A percentile compares a stretch with the other conserved stretches of the same genome.
These are phyloP conservation scores for Azolla pinnata DNA, from an alignment of 75 land plant species.

Conservation along the genomic window DNA sequence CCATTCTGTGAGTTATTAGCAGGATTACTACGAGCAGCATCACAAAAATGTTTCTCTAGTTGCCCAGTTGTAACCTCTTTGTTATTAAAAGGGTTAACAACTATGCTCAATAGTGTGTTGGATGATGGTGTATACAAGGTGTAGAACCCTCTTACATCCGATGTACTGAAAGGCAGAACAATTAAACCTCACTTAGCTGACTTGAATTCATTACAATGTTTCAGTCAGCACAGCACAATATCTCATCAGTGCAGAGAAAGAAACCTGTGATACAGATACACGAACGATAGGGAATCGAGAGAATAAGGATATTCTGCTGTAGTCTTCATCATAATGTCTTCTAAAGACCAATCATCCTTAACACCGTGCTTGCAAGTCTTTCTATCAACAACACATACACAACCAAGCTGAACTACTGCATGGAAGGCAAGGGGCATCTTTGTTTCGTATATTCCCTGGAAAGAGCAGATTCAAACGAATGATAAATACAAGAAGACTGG, in stretches of 20 bases:
- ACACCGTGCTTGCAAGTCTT: conserved; percentile 40
- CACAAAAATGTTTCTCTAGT: conserved; percentile 84
- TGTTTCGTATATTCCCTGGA: conserved; percentile 90
- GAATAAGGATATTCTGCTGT: conserved; percentile 86
- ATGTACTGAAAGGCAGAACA: conserved; percentile 34
- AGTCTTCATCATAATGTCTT: conserved; percentile 86
- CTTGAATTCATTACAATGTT: too few relatives aligned
- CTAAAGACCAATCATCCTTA: conserved; percentile 64
- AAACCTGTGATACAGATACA: conserved; percentile 90
- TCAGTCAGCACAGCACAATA: too few relatives aligned
- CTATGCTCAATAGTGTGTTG: conserved; percentile 37
- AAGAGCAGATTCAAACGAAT: neutral
- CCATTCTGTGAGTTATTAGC: conserved; percentile 9
- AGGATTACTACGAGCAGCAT: conserved; percentile 49
- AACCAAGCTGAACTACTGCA: conserved; percentile 77
- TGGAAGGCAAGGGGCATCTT: conserved; percentile 59
- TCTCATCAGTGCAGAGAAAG: too few relatives aligned
- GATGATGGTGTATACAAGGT: conserved; percentile 55
- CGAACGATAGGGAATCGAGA: conserved; percentile 46
- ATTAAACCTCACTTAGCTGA: too few relatives aligned
- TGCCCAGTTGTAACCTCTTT: conserved; percentile 58
- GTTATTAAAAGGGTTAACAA: conserved; percentile 78
- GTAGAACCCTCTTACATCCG: conserved; percentile 72
- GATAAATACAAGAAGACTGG: neutral
- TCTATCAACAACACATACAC: conserved; percentile 83